Percentiles rank a stretch among this genome's conserved stretches.
phyloP scores from a whole-genome alignment of 768 basidiomycete species.

The Cytidiella melzeri region DNA sequence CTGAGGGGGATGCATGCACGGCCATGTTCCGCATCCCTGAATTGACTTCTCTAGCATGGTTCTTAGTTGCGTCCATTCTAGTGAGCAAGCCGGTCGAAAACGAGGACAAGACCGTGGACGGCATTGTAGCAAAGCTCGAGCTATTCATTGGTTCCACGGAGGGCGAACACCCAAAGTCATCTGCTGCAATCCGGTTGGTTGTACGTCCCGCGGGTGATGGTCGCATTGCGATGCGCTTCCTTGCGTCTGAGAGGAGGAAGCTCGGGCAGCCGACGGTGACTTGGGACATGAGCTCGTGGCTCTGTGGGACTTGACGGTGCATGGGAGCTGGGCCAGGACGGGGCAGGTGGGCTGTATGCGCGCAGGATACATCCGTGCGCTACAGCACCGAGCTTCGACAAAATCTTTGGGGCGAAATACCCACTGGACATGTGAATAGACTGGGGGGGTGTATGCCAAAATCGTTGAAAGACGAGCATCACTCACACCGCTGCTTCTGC shows the following conservation, averaged over 20 bases:
- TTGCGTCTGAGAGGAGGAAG: conserved; percentile 9
- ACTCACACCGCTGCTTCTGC: background rate
- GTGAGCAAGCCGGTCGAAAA: background rate
- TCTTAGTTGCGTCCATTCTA: no score
- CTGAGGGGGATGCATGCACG: background rate
- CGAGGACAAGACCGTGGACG: conserved; percentile 14
- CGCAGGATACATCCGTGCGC: no score
- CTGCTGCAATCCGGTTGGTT: conserved; percentile 7
- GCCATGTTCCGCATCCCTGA: background rate
- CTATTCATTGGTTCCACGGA: conserved; percentile 1
- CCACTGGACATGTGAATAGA: no score
- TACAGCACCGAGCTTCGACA: no score
- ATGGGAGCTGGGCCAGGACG: no score
- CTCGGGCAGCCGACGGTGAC: no score
- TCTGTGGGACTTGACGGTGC: no score
- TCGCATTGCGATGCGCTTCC: conserved; percentile 14
- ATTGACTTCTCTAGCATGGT: conserved; percentile 1
- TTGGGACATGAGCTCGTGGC: no score
- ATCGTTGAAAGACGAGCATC: background rate
- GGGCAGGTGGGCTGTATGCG: no score
- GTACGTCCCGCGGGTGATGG: conserved; percentile 15
- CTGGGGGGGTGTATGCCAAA: no score
- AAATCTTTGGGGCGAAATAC: no score
- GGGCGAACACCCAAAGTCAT: no score
- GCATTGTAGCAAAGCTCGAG: conserved; percentile 7